phyloP scores from a whole-genome alignment of 78 protist species.

The Dictyostelium citrinum region DNA sequence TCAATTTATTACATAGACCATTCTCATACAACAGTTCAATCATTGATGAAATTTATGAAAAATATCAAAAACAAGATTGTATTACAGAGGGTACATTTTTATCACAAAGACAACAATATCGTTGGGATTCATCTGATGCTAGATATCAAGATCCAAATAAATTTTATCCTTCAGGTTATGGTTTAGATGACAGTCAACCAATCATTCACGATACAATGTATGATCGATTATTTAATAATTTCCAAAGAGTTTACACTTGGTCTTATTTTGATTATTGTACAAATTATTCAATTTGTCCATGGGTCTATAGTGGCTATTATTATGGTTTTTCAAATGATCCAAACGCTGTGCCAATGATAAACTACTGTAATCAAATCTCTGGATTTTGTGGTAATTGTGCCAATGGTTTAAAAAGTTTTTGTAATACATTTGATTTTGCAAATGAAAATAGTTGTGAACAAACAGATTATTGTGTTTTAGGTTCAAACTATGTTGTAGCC shows the following conservation, averaged over 20 bases:
- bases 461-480: background rate
- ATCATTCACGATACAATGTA: background rate
- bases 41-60: background rate
- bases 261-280: background rate
- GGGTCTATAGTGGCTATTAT: background rate
- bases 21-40: background rate
- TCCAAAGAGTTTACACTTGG: background rate
- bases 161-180: background rate
- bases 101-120: background rate
- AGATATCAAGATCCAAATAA: background rate
- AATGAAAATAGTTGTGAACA: background rate
- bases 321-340: background rate
- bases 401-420: background rate
- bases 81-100: background rate
- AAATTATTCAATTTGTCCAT: background rate
- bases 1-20: background rate
- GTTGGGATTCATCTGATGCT: background rate
- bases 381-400: constrained; percentile 45
- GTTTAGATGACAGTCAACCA: background rate
- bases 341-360: background rate
- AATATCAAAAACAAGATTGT: constrained; percentile 12
- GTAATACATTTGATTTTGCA: background rate
- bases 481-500: background rate
- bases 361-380: background rate
- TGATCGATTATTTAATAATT: background rate